Percentiles rank a stretch among this genome's conserved stretches.
These are phyloP conservation scores for Ceratobasidium sp. DNA, from an alignment of 1,284 basidiomycete genomes.

Conservation along the genomic window DNA sequence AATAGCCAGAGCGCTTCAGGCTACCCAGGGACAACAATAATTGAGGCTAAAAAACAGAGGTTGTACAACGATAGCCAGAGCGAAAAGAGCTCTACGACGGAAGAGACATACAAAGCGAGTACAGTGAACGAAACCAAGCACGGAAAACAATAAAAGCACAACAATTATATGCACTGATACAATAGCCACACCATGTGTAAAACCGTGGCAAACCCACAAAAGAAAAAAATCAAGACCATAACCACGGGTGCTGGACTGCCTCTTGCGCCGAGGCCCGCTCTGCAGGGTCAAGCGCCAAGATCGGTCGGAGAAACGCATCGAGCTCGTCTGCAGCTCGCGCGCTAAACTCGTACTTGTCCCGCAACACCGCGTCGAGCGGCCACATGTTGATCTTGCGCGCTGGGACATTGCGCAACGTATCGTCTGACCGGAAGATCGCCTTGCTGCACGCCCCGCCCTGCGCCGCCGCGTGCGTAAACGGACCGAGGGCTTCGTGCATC, in stretches of 20 bases:
- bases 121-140: slow-evolving; percentile 42
- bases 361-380: slow-evolving; percentile 46
- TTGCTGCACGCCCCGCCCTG: slow-evolving; percentile 36
- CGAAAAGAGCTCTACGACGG: slow-evolving; percentile 2
- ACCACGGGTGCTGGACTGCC: slow-evolving; percentile 47
- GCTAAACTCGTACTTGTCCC: slow-evolving; percentile 48
- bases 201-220: neutral
- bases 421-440: slow-evolving; percentile 48
- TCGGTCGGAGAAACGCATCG: slow-evolving; percentile 42
- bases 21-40: neutral
- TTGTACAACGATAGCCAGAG: slow-evolving; percentile 12
- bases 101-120: slow-evolving; percentile 10
- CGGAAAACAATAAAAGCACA: slow-evolving; percentile 28
- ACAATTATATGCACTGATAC: slow-evolving; percentile 8
- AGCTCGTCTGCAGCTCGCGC: slow-evolving; percentile 31
- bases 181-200: neutral
- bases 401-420: slow-evolving; percentile 45
- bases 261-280: slow-evolving; percentile 44
- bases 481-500: slow-evolving; percentile 49
- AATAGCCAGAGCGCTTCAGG: slow-evolving; percentile 39
- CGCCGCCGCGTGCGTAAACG: slow-evolving; percentile 46
- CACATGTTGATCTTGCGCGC: slow-evolving; percentile 46
- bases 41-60: neutral
- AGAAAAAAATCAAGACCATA: slow-evolving; percentile 36
- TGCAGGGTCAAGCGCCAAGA: slow-evolving; percentile 47